Evolutionary conservation across 2,329 filamentous ascomycete species (phyloP).

Genomic region (Cyanodermella asteris): DNA sequence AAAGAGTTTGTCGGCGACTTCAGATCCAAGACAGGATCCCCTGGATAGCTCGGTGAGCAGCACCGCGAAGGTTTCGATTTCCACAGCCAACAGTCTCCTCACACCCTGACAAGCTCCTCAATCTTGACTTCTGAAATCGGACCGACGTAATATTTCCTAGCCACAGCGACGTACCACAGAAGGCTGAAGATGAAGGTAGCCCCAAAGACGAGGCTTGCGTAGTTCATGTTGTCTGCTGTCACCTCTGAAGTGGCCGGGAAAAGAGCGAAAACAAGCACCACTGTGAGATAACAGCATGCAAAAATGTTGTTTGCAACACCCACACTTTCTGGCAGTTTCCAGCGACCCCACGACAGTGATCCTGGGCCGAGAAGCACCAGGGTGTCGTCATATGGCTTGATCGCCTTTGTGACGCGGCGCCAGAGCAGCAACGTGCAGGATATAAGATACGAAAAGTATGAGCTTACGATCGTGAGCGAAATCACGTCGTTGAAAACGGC

Average conservation of each 20-base stretch:
- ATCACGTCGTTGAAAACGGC: constrained; percentile 25
- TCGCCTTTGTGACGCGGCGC: constrained; percentile 17
- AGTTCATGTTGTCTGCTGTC: constrained; percentile 17
- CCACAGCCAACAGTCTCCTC: too few species aligned
- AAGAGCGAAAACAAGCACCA: constrained; percentile 1
- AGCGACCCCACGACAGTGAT: constrained; percentile 15
- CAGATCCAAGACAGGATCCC: too few species aligned
- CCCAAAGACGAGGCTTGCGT: constrained; percentile 17
- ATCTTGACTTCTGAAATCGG: too few species aligned
- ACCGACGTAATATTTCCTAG: too few species aligned
- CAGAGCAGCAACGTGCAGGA: constrained; percentile 19
- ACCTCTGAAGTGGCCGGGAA: constrained; percentile 2
- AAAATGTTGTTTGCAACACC: constrained; percentile 14
- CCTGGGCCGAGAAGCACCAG: constrained; percentile 1
- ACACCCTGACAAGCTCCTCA: too few species aligned
- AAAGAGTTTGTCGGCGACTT: too few species aligned
- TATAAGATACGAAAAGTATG: constrained; percentile 24
- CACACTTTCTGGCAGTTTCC: constrained; percentile 18
- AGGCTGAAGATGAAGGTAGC: constrained; percentile 17
- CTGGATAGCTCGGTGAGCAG: too few species aligned
- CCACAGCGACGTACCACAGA: too few species aligned
- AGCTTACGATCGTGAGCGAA: constrained; percentile 20
- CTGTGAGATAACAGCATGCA: constrained; percentile 5
- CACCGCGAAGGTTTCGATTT: too few species aligned
- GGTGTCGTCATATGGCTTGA: constrained; percentile 18